Percentiles rank a stretch among this genome's conserved stretches.
Conservation (phyloP, 2,329 filamentous ascomycete species). For the Zalaria sp. region DNA sequence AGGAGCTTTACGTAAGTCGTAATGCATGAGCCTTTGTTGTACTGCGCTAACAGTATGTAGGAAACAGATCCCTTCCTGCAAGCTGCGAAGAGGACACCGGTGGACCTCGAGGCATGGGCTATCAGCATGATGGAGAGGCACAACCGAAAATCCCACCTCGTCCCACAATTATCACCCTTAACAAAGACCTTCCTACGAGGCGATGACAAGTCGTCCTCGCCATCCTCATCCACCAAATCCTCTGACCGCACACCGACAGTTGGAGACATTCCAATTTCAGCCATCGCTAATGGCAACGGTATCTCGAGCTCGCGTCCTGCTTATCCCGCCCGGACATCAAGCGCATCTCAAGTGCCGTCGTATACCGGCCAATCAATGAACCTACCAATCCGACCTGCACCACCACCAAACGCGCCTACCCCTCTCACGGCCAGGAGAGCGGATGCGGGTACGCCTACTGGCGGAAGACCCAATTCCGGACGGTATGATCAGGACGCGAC, state of each 20-base stretch:
- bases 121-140: conserved; percentile 86
- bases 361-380: conserved; percentile 20
- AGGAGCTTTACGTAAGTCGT: conserved; percentile 71
- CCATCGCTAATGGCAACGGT: conserved; percentile 14
- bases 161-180: conserved; percentile 63
- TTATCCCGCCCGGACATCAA: conserved; percentile 29
- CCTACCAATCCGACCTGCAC: conserved; percentile 31
- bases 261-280: conserved; percentile 16
- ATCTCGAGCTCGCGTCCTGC: conserved; percentile 17
- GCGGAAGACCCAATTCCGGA: not conserved
- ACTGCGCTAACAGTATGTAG: conserved; percentile 31
- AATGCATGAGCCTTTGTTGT: not conserved
- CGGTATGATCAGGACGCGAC: not conserved
- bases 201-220: conserved; percentile 12
- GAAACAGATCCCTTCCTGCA: conserved; percentile 90
- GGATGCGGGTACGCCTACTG: not conserved
- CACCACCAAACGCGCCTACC: conserved; percentile 4
- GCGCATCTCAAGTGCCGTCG: conserved; percentile 17
- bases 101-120: conserved; percentile 88
- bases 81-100: conserved; percentile 89
- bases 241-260: conserved; percentile 13
- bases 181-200: conserved; percentile 60
- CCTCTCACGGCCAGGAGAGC: not conserved
- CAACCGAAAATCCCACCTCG: conserved; percentile 88
- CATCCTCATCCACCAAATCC: conserved; percentile 4